These are phyloP conservation scores for Ilex paraguariensis DNA, from an alignment of 305 asterid genomes.

Conservation along the genomic window DNA sequence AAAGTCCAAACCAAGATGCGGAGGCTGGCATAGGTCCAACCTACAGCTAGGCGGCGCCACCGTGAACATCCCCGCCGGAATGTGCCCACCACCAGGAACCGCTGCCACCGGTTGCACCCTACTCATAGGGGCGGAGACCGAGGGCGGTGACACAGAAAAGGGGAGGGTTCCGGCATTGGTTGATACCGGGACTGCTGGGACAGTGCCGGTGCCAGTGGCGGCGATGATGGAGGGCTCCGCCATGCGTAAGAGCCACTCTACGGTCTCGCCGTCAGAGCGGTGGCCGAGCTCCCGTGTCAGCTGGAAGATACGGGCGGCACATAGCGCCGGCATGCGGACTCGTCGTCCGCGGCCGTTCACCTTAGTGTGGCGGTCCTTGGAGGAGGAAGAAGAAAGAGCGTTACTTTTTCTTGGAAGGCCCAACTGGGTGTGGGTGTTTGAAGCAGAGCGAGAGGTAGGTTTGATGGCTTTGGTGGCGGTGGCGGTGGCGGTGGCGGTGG, in stretches of 20 bases:
- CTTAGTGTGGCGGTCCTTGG: constrained; percentile 61
- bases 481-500: no score
- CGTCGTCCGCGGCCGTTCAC: constrained; percentile 75
- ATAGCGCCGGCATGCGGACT: constrained; percentile 58
- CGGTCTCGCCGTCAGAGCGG: constrained; percentile 73
- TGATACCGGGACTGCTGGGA: constrained; percentile 38
- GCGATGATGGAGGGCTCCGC: constrained; percentile 57
- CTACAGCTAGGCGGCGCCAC: constrained; percentile 9
- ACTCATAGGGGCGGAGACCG: constrained; percentile 13
- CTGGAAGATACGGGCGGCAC: constrained; percentile 77
- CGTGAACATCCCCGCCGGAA: constrained; percentile 2
- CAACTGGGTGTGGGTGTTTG: no score
- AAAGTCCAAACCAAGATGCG: constrained; percentile 9
- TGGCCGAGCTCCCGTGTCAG: constrained; percentile 63
- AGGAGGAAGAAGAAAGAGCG: background rate
- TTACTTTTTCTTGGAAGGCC: no score
- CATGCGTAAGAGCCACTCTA: constrained; percentile 72
- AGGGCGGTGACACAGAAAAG: constrained; percentile 10
- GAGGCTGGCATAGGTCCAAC: constrained; percentile 23
- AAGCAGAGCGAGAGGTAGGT: no score
- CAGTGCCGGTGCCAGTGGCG: constrained; percentile 61
- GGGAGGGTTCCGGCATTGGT: constrained; percentile 22
- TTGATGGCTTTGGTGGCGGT: no score
- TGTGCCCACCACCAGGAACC: no score
- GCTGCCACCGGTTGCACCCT: background rate